Evolutionary conservation across 345 rosid genomes (phyloP), one percentile per base, ranked within the genome.

Genomic region (Bretschneidera sinensis): DNA sequence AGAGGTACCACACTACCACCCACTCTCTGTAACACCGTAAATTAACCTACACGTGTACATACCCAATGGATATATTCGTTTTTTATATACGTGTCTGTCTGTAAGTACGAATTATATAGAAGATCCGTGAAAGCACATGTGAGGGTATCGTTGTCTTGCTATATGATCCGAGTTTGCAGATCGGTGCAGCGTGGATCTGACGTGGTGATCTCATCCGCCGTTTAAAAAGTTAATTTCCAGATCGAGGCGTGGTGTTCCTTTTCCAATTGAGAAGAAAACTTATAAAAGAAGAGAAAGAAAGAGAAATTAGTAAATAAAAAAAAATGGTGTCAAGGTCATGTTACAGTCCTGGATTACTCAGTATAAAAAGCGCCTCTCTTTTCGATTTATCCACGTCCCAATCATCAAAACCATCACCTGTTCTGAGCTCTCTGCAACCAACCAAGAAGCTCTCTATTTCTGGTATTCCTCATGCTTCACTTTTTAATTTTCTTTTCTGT

Each of bases 351-450:
- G 57, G 56, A 57, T 72, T 49, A 28, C 43, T 24, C 15, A 19
- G 48, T 91, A 91, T 87, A 85, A 85, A 85, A 81, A 79, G 68
- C 71, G 19, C 7, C 20, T 58, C 64, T 28, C 51, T 57, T 39
- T 17, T 68, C 16, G 55, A 20, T 35, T 69, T 63, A 56, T 19
- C 71, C 51, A 66, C 86, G 54, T 2, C 55, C 45, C 55, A 59
- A 31, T 57, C 74, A 33, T 61, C n/a, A n/a, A n/a, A n/a, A n/a
- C n/a, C 65, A 0, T 53, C 52, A 25, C 0, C 61, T 21, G 23
- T 54, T 59, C 50, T 39, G 43, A 48, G 23, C 60, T 62, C 69
- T 2, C 18, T 28, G 31, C 49, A 18, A 53, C 23, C 49, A 16
- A 57, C 15, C 60, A 64, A 55, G 24, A 75, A 54, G 18, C 67